Evolutionary conservation across 345 rosid species (phyloP), one percentile per base, ranked within the genome.

Genomic region (Pistacia integerrima): DNA sequence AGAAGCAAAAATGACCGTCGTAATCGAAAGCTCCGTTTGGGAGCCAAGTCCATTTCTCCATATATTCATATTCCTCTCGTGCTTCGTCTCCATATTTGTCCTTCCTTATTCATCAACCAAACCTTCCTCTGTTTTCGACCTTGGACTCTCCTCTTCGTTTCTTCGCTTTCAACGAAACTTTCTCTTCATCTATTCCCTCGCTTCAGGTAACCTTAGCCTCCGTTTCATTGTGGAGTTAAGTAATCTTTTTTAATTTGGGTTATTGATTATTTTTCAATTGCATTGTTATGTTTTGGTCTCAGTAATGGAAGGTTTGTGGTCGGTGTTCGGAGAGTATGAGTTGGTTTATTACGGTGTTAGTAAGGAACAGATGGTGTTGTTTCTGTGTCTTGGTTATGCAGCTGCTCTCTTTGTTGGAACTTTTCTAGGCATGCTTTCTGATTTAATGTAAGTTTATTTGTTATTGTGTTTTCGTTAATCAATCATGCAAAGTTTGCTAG

Each of bases 271-370:
- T 33, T 64, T 69, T 38, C 6, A 41, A 41, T 41, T 65, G 11
- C 67, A 46, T 22, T 16, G 17, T 18, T 60, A n/a, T 48, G 41
- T 18, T 49, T 41, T n/a, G 66, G 11, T 80, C 5, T 44, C 78
- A 95, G 98, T 80, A 10, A 81, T 89, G 90, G 93, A 91, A 86
- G 97, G 95, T 60, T 30, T 93, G 25, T 90, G 97, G 92, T 85
- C 85, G 10, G 97, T 88, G 79, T 89, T 83, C 66, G 98, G 97
- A 77, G 99, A 96, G 81, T 85, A 75, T n/a, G 98, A 91, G 77
- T 79, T 89, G 64, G 76, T 76, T 74, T 70, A 69, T 33, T 81
- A 80, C 74, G 93, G 89, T 1, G 6, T 77, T 22, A 88, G 81
- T 66, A 90, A 83, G 69, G 92, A 89, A 64, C 85, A 83, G 54